These are phyloP conservation scores for Hemileccinum impolitum DNA, from an alignment of 768 basidiomycete species.

Conservation along the genomic window DNA sequence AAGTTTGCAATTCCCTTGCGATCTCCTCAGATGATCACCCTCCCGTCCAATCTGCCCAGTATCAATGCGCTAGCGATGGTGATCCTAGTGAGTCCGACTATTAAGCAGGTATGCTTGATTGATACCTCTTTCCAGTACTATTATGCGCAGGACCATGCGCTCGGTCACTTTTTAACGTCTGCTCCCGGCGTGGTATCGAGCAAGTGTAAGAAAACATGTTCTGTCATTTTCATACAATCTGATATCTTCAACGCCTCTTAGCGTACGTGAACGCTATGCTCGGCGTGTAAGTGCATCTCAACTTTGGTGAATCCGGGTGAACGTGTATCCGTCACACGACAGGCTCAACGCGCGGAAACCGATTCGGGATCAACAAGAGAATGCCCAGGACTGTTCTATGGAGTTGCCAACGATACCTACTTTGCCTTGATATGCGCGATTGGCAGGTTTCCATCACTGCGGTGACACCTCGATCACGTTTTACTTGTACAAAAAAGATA, in stretches of 20 bases:
- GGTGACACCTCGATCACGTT: no score
- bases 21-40: no score
- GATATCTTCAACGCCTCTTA: neutral
- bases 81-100: conserved; percentile 7
- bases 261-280: conserved; percentile 24
- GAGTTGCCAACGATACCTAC: conserved; percentile 9
- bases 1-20: no score
- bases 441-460: no score
- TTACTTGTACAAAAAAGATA: no score
- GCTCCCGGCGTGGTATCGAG: conserved; percentile 13
- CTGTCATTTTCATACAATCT: neutral
- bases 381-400: neutral
- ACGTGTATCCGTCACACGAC: no score
- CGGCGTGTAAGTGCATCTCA: conserved; percentile 12
- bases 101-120: no score
- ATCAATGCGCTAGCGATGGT: no score
- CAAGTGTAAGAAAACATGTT: conserved; percentile 7
- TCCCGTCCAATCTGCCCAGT: no score
- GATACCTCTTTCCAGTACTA: conserved; percentile 11
- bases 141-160: neutral
- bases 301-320: neutral
- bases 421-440: neutral
- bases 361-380: conserved; percentile 12
- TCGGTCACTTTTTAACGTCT: neutral
- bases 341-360: conserved; percentile 15